Evolutionary conservation across 768 basidiomycete genomes (phyloP).

Genomic region (Hericium rajendrae): DNA sequence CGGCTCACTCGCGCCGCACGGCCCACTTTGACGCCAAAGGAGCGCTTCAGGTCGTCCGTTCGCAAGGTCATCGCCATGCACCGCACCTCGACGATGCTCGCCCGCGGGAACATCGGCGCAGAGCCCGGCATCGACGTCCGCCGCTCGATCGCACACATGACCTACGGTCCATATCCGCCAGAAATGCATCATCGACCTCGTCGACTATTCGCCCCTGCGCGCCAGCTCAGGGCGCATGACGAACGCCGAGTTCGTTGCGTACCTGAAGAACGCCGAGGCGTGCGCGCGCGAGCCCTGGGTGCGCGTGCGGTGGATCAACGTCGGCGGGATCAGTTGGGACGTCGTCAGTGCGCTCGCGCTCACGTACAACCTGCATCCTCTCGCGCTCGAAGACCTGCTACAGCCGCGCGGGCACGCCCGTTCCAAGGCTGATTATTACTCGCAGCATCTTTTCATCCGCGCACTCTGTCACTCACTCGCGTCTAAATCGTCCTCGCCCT

Average conservation of each 20-base stretch:
- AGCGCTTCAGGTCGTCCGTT: slow-evolving; percentile 46
- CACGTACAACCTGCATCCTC: slow-evolving; percentile 59
- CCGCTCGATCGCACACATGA: slow-evolving; percentile 42
- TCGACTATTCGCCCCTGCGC: slow-evolving; percentile 54
- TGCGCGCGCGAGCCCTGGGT: slow-evolving; percentile 48
- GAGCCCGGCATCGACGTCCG: slow-evolving; percentile 68
- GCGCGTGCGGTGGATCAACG: slow-evolving; percentile 67
- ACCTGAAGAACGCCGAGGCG: slow-evolving; percentile 36
- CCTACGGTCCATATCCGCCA: slow-evolving; percentile 49
- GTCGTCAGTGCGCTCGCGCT: slow-evolving; percentile 59
- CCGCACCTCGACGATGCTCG: slow-evolving; percentile 36
- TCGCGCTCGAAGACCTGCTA: slow-evolving; percentile 62
- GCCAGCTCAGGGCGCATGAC: slow-evolving; percentile 45
- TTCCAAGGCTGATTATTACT: slow-evolving; percentile 65
- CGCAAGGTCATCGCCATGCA: slow-evolving; percentile 57
- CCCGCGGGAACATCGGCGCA: slow-evolving; percentile 41
- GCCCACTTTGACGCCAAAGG: slow-evolving; percentile 26
- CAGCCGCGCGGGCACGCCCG: slow-evolving; percentile 38
- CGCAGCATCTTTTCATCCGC: slow-evolving; percentile 60
- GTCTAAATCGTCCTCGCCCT: not conserved
- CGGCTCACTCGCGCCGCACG: not conserved
- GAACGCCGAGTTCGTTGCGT: slow-evolving; percentile 48
- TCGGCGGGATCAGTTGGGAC: slow-evolving; percentile 62
- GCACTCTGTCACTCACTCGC: slow-evolving; percentile 54
- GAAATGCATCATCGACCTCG: slow-evolving; percentile 56